These are phyloP conservation scores for Primulina huaijiensis DNA, from an alignment of 257 asterid species.

Conservation along the genomic window DNA sequence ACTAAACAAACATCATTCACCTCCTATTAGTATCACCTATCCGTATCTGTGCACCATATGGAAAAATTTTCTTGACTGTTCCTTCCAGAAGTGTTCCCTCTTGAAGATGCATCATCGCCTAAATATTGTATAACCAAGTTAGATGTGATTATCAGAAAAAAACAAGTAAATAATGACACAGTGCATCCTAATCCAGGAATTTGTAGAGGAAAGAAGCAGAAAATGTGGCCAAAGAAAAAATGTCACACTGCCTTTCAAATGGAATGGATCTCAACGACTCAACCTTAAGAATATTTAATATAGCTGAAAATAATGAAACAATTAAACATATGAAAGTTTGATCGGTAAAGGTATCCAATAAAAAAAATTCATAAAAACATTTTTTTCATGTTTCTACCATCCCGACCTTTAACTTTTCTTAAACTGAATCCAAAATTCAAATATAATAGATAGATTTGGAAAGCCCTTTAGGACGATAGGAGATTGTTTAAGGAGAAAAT, in stretches of 20 bases:
- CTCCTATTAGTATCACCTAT: constrained; percentile 86
- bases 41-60: constrained; percentile 92
- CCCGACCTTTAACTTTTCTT: background rate
- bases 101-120: constrained; percentile 68
- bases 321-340: background rate
- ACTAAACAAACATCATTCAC: constrained; percentile 33
- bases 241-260: too few relatives aligned
- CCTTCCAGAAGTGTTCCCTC: constrained; percentile 87
- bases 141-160: constrained; percentile 13
- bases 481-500: constrained; percentile 23
- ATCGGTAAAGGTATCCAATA: background rate
- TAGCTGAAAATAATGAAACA: too few relatives aligned
- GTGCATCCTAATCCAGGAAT: background rate
- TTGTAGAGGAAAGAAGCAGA: background rate
- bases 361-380: background rate
- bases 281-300: too few relatives aligned
- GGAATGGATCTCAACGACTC: background rate
- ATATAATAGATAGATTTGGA: background rate
- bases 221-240: too few relatives aligned
- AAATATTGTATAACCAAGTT: constrained; percentile 25
- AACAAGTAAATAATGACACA: background rate
- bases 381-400: background rate
- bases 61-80: constrained; percentile 68
- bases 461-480: constrained; percentile 5
- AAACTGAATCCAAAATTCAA: background rate